Evolutionary conservation across 2,329 filamentous ascomycete species (phyloP), one percentile per base, ranked within the genome.

Genomic region (Colletotrichum spaethianum): DNA sequence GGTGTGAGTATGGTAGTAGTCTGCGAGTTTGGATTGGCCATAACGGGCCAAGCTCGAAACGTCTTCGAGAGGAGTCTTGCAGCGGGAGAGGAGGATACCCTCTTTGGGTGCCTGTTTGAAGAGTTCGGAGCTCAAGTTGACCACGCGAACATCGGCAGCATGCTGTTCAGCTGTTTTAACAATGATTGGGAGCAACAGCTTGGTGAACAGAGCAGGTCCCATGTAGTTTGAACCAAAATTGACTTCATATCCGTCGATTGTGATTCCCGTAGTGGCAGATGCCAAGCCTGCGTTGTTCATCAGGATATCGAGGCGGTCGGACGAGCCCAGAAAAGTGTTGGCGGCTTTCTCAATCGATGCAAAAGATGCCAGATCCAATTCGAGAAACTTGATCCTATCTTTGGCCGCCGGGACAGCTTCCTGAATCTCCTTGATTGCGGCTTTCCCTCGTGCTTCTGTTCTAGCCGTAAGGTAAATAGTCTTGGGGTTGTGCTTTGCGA

Each of bases 141-240:
- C 74, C 28, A 82, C 71, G 20, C 81, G 53, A 18, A 56, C 53
- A 2, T 56, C 53, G 2, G 53, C n/a, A 1, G 31, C 53, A 9
- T 28, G 4, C 77, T n/a, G 80, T 79, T 61, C 55, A 4, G 78
- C 77, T 0, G 81, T 82, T 57, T 74, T 75, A 4, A 75, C 57
- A 59, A 82, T 71, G 1, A 76, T 6, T 1, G 79, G 80, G 7
- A 79, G 48, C 1, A 87, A 75, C 3, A 82, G 77, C 61, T 82
- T 81, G 11, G 81, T 80, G 14, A 88, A 78, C 2, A 85, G 79
- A 2, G 85, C 83, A 61, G 87, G 85, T 12, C 85, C 85, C 40
- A 88, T 74, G 75, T 87, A 84, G 67, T 88, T 89, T 2, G 82
- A 84, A 2, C 82, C 85, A 69, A 88, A 86, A 69, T 87, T 83